Base-by-base conservation (phyloP, 2,329 filamentous ascomycete genomes). In the Didymella sp. region DNA sequence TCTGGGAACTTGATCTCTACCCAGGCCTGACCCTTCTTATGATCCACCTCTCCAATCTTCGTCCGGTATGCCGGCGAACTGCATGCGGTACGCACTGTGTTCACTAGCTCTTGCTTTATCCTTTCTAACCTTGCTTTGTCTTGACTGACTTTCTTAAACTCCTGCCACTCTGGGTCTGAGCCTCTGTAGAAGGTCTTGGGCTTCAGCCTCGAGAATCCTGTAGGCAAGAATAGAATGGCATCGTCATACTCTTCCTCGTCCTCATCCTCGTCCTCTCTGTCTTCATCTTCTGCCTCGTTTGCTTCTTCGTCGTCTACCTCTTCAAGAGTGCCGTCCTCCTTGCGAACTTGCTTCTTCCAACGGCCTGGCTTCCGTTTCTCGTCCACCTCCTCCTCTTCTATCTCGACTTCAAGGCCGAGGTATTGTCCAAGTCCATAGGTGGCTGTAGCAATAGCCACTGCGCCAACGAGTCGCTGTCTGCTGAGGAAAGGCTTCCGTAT, bases 141-240 rank as follows among this genome's bases (percentile, higher is more conserved):
- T n/a, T 72, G 74, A 6, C 78, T 73, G 15, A 83, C 61, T 47
- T 76, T 78, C 42, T 77, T 69, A 52, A 82, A 84, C 50, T 79
- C 80, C 64, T 82, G 78, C 82, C 81, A 83, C 61, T 84, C 82
- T 3, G 81, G 80, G 73, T 84, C 82, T n/a, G 76, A 79, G 22
- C 78, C 80, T 63, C 76, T 79, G 70, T 82, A 84, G 56, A 72
- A 82, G 3, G 71, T 75, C 31, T 69, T 65, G 4, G 76, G 77
- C 52, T 75, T 64, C 13, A 21, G 30, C 54, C 70, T 77, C n/a
- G 79, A 73, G 62, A 78, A 77, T 6, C 80, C 79, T 22, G 83
- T 71, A 21, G 82, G 81, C 25, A 84, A 76, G 70, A 84, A 84
- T 15, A 79, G 57, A 13, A 76, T 54, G 30, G 59, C 64, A n/a